Evolutionary conservation across 495 filamentous ascomycete species (phyloP).

Genomic region (Beverwykella pulmonaria): DNA sequence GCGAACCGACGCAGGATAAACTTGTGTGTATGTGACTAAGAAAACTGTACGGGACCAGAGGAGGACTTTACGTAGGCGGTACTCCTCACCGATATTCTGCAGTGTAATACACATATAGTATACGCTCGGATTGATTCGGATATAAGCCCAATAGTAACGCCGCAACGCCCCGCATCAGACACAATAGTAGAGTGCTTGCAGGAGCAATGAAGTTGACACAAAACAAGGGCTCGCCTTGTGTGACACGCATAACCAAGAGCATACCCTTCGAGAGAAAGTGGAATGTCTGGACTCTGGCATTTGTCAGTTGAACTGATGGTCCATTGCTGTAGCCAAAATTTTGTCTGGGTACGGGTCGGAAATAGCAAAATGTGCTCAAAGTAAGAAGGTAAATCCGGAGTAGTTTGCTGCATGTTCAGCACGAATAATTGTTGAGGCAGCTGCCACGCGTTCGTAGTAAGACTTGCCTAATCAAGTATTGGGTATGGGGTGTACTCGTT

Average conservation of each 20-base stretch:
- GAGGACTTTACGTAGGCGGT: background rate
- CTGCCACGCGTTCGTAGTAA: too few relatives aligned
- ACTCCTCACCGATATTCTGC: background rate
- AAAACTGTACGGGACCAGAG: background rate
- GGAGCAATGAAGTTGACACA: background rate
- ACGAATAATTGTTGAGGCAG: too few relatives aligned
- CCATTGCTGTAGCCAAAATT: too few relatives aligned
- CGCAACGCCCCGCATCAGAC: background rate
- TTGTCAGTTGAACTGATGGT: too few relatives aligned
- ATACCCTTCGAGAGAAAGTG: background rate
- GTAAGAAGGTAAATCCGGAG: too few relatives aligned
- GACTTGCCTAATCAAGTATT: too few relatives aligned
- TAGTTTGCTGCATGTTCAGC: too few relatives aligned
- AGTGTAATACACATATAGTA: background rate
- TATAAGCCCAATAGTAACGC: background rate
- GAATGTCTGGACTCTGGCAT: too few relatives aligned
- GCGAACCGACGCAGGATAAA: background rate
- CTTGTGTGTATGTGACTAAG: background rate
- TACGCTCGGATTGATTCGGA: background rate
- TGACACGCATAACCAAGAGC: background rate
- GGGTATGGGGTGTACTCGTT: too few relatives aligned
- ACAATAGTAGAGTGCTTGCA: background rate
- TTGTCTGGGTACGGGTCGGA: too few relatives aligned
- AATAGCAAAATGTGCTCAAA: too few relatives aligned
- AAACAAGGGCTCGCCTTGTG: background rate